Percentiles rank a stretch among this genome's conserved stretches.
Conservation (phyloP, 2,329 filamentous ascomycete genomes). For the Aspergillus sp. region DNA sequence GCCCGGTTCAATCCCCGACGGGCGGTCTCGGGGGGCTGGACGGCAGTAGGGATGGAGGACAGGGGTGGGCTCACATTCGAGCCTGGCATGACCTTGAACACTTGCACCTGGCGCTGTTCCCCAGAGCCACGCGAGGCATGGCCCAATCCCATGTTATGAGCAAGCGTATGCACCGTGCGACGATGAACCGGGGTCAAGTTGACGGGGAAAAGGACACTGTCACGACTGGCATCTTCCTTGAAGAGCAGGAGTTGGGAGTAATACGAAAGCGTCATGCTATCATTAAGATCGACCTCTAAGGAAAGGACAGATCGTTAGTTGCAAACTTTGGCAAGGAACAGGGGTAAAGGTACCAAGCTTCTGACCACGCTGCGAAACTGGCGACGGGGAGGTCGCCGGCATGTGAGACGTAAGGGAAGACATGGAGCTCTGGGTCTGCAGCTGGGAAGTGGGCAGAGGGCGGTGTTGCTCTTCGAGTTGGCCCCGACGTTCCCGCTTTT, state of each 20-base stretch:
- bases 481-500: constrained; percentile 91
- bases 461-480: constrained; percentile 97
- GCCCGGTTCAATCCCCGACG: constrained; percentile 83
- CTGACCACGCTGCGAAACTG: constrained; percentile 52
- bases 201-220: constrained; percentile 76
- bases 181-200: constrained; percentile 76
- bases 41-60: constrained; percentile 55
- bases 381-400: constrained; percentile 59
- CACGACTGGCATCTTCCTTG: constrained; percentile 68
- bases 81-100: constrained; percentile 56
- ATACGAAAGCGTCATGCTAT: constrained; percentile 76
- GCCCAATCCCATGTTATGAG: constrained; percentile 87
- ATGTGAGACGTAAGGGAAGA: constrained; percentile 65
- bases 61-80: constrained; percentile 55
- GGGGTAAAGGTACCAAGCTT: constrained; percentile 29
- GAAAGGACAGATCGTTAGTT: constrained; percentile 7
- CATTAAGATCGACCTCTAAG: constrained; percentile 80
- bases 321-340: constrained; percentile 6
- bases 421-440: constrained; percentile 80
- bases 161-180: constrained; percentile 84
- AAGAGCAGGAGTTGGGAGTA: constrained; percentile 89
- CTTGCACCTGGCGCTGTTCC: constrained; percentile 82
- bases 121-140: constrained; percentile 85
- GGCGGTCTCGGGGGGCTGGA: constrained; percentile 66
- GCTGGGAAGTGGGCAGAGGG: constrained; percentile 55